A percentile compares a stretch with the other conserved stretches of the same genome.
These are phyloP conservation scores for Lactifluus echinatus DNA, from an alignment of 768 basidiomycete genomes.

Conservation along the genomic window DNA sequence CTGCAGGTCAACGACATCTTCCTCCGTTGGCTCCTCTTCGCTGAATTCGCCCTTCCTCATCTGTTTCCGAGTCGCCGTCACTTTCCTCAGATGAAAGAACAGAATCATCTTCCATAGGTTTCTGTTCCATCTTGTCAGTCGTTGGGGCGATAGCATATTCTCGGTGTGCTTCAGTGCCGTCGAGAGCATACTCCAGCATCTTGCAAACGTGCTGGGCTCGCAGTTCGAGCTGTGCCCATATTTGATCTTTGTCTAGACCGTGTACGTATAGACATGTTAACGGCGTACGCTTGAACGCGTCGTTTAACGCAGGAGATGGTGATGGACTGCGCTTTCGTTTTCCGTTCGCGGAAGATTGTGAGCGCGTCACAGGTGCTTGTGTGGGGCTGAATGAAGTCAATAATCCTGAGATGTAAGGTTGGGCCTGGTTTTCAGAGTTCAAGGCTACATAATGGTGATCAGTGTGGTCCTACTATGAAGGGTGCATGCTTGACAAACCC, in stretches of 20 bases:
- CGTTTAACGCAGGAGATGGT: slow-evolving; percentile 26
- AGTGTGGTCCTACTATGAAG: not conserved
- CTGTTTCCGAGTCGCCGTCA: slow-evolving; percentile 26
- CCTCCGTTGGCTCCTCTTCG: slow-evolving; percentile 22
- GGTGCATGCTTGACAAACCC: slow-evolving; percentile 36
- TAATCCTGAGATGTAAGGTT: slow-evolving; percentile 54
- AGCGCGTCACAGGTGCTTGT: slow-evolving; percentile 67
- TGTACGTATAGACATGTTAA: slow-evolving; percentile 65
- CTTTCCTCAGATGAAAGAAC: slow-evolving; percentile 1
- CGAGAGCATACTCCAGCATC: slow-evolving; percentile 56
- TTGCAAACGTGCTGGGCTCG: slow-evolving; percentile 61
- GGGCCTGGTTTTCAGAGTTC: slow-evolving; percentile 55
- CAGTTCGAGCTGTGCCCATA: slow-evolving; percentile 93
- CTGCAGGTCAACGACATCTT: slow-evolving; percentile 23
- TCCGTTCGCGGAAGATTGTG: slow-evolving; percentile 40
- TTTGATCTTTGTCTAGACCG: slow-evolving; percentile 74
- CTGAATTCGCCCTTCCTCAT: slow-evolving; percentile 23
- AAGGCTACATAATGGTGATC: slow-evolving; percentile 39
- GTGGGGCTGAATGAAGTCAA: slow-evolving; percentile 59
- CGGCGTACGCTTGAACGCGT: slow-evolving; percentile 52
- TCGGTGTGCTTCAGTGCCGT: slow-evolving; percentile 34
- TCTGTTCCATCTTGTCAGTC: slow-evolving; percentile 24
- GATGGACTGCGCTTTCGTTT: slow-evolving; percentile 37
- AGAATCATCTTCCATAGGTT: slow-evolving; percentile 25
- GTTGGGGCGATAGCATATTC: slow-evolving; percentile 26